phyloP scores from a whole-genome alignment of 192 early-diverging fungal genomes.

The Ramicandelaber brevisporus region DNA sequence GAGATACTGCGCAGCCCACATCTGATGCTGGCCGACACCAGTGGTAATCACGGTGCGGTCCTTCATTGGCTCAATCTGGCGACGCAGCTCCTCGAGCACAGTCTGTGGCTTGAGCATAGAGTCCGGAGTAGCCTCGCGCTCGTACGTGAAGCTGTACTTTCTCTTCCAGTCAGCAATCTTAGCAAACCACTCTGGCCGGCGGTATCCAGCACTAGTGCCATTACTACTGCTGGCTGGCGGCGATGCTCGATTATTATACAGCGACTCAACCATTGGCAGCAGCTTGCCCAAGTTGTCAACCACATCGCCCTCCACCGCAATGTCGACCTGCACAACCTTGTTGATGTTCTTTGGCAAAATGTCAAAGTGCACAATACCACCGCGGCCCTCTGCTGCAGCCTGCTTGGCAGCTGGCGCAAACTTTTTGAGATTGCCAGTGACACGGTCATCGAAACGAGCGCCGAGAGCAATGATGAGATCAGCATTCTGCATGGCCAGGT shows the following conservation, averaged over 20 bases:
- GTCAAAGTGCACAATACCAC: slow-evolving; percentile 97
- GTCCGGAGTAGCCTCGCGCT: slow-evolving; percentile 26
- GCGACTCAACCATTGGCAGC: slow-evolving; percentile 53
- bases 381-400: slow-evolving; percentile 63
- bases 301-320: slow-evolving; percentile 89
- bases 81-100: slow-evolving; percentile 76
- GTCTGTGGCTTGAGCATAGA: slow-evolving; percentile 72
- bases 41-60: slow-evolving; percentile 86
- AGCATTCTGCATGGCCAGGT: slow-evolving; percentile 90
- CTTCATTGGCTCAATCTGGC: slow-evolving; percentile 57
- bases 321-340: slow-evolving; percentile 79
- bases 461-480: slow-evolving; percentile 88
- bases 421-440: slow-evolving; percentile 68
- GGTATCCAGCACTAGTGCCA: no score
- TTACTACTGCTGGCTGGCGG: background rate
- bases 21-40: slow-evolving; percentile 97
- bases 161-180: slow-evolving; percentile 66
- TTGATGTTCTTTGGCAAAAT: slow-evolving; percentile 99
- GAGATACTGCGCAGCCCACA: slow-evolving; percentile 96
- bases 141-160: slow-evolving; percentile 74
- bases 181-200: slow-evolving; percentile 60
- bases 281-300: slow-evolving; percentile 58
- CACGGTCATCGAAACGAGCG: slow-evolving; percentile 95
- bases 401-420: slow-evolving; percentile 85
- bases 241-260: no score